A percentile compares a stretch with the other conserved stretches of the same genome.
Evolutionary conservation across 805 yeast genomes (phyloP).

Genomic region (Pichia heedii): DNA sequence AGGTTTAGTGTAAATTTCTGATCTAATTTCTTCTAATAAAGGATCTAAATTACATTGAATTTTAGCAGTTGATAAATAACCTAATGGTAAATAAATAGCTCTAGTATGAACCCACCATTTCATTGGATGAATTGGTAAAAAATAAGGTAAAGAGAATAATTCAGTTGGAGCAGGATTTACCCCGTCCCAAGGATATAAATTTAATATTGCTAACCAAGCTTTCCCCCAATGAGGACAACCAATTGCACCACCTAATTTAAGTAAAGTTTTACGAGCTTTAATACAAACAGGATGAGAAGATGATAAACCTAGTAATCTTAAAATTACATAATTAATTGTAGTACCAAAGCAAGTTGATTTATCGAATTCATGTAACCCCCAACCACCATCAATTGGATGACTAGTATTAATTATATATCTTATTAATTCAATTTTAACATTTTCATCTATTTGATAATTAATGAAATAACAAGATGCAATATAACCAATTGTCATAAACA

Average conservation of each 20-base stretch:
- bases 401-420: slow-evolving; percentile 86
- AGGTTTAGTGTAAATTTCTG: slow-evolving; percentile 65
- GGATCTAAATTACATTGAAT: slow-evolving; percentile 54
- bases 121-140: slow-evolving; percentile 82
- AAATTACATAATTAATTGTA: slow-evolving; percentile 69
- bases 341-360: slow-evolving; percentile 96
- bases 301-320: slow-evolving; percentile 71
- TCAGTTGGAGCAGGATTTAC: slow-evolving; percentile 98
- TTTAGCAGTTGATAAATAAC: slow-evolving; percentile 59
- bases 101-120: slow-evolving; percentile 99
- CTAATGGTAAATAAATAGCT: slow-evolving; percentile 80
- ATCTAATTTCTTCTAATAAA: slow-evolving; percentile 54
- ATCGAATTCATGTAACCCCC: slow-evolving; percentile 94
- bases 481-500: slow-evolving; percentile 92
- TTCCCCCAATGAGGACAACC: slow-evolving; percentile 98
- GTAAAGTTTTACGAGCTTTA: slow-evolving; percentile 66
- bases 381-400: slow-evolving; percentile 99
- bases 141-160: slow-evolving; percentile 78
- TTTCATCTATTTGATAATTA: slow-evolving; percentile 57
- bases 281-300: slow-evolving; percentile 67
- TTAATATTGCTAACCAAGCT: slow-evolving; percentile 74
- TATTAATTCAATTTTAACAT: slow-evolving; percentile 57
- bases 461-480: slow-evolving; percentile 67
- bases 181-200: slow-evolving; percentile 88
- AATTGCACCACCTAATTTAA: slow-evolving; percentile 77